Conservation (phyloP, 2,329 filamentous ascomycete species). For the Paecilomyces sp. region DNA sequence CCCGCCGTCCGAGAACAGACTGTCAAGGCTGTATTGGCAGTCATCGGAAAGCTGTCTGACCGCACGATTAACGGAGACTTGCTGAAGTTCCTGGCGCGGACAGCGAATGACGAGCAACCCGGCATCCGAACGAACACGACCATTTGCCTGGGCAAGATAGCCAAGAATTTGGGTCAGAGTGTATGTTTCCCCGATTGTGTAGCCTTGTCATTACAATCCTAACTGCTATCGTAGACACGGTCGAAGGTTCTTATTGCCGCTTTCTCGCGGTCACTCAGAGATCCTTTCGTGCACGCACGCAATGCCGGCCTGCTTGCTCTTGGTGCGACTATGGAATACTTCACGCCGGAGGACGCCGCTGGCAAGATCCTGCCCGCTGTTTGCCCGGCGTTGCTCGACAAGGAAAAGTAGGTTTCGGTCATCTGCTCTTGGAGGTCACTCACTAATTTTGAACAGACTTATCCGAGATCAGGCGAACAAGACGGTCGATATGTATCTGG, state of each 20-base stretch:
- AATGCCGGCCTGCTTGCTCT: constrained; percentile 85
- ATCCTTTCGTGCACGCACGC: constrained; percentile 90
- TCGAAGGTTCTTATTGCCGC: constrained; percentile 89
- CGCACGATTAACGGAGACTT: constrained; percentile 90
- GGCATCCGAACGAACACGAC: constrained; percentile 97
- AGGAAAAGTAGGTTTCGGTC: constrained; percentile 62
- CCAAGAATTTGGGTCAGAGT: constrained; percentile 69
- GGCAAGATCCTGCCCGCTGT: constrained; percentile 74
- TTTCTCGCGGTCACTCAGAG: constrained; percentile 79
- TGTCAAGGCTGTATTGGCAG: constrained; percentile 81
- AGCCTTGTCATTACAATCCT: constrained; percentile 13
- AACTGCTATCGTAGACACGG: constrained; percentile 50
- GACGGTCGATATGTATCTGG: constrained; percentile 77
- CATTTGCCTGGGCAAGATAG: constrained; percentile 94
- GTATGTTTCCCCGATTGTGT: constrained; percentile 24
- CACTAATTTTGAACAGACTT: constrained; percentile 37
- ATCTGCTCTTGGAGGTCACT: background rate
- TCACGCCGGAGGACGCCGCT: constrained; percentile 84
- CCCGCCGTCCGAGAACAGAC: constrained; percentile 93
- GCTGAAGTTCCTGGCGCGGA: constrained; percentile 83
- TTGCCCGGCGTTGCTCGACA: constrained; percentile 80
- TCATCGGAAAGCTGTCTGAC: constrained; percentile 86
- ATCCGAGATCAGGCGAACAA: constrained; percentile 88
- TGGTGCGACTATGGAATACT: constrained; percentile 75
- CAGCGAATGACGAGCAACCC: constrained; percentile 93